Evolutionary conservation across 306 rosid species (phyloP), one percentile per base, ranked within the genome.

Genomic region (Sechiopsis laciniata): DNA sequence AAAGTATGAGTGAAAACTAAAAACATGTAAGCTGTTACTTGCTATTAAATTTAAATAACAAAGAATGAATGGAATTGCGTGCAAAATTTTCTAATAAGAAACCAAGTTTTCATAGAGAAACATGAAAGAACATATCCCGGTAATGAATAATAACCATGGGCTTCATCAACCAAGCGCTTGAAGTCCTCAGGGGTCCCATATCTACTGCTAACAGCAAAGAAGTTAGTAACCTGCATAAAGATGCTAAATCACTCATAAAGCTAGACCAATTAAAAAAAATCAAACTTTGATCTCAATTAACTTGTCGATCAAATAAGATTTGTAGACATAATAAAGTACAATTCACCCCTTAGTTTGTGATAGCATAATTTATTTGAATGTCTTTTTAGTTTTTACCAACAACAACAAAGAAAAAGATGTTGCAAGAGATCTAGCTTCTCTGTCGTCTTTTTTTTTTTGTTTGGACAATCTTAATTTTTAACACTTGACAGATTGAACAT

Each of bases 101-200:
- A 42, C 48, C 10, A 7, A 8, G 10, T 42, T 9, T 42, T 42
- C 11, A 42, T 7, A 42, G 48, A 42, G 48, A 42, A 42, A 42
- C 48, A 9, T 42, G 11, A 42, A 9, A 42, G 12, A 42, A 42
- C 11, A 9, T 42, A 42, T 42, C 48, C 48, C 8, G 26, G 74
- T 51, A 74, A 79, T 72, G 76, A 82, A 63, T 74, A 61, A 84
- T 54, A 74, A 92, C 98, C 98, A 77, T 94, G 98, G 70, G 98
- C 96, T 81, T 88, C 98, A 81, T 94, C 98, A 83, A 94, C 96
- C 83, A 94, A 81, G 73, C 84, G 92, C 92, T 94, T 94, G 85
- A 94, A 94, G 75, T 94, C 97, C 56, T 94, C 96, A 58, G 98
- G 98, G 73, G 96, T 88, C 60, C 98, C 98, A 83, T 79, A 94